Evolutionary conservation across 148 eudicot species (phyloP).

Genomic region (Spergularia bocconei): DNA sequence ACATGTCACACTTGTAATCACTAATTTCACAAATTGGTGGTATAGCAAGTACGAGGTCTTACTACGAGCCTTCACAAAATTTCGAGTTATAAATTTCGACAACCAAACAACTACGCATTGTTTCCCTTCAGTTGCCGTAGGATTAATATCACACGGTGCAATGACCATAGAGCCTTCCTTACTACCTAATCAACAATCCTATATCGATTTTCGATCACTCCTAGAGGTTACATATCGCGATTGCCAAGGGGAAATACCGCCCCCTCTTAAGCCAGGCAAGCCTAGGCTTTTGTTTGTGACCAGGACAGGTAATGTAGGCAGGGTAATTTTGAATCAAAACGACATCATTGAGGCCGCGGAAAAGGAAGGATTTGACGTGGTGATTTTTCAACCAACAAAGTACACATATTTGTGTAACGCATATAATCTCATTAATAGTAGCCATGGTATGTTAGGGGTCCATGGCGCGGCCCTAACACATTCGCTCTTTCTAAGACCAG

Average conservation of each 20-base stretch:
- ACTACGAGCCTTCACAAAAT: conserved; percentile 31
- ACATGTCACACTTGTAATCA: conserved; percentile 45
- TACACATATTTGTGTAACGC: conserved; percentile 36
- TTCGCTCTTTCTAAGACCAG: conserved; percentile 45
- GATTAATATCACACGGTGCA: conserved; percentile 50
- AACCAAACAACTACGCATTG: conserved; percentile 48
- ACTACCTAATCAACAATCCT: conserved; percentile 24
- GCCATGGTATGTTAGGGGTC: conserved; percentile 55
- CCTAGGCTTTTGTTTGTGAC: conserved; percentile 41
- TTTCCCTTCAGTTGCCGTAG: conserved; percentile 42
- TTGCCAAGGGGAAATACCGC: conserved; percentile 6
- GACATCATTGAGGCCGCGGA: conserved; percentile 24
- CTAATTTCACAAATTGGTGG: conserved; percentile 54
- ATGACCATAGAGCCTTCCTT: conserved; percentile 43
- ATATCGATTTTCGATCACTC: conserved; percentile 37
- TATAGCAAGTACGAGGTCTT: conserved; percentile 45
- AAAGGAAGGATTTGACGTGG: conserved; percentile 51
- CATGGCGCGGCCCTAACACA: conserved; percentile 62
- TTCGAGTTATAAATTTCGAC: conserved; percentile 40
- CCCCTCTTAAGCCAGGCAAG: conserved; percentile 22
- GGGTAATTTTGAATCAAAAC: conserved; percentile 35
- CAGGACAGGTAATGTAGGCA: conserved; percentile 35
- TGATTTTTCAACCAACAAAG: conserved; percentile 41
- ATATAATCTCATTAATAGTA: conserved; percentile 35
- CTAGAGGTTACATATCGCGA: conserved; percentile 35